Base-by-base conservation (phyloP, 2,329 filamentous ascomycete species). In the Endoconidiophora laricicola region DNA sequence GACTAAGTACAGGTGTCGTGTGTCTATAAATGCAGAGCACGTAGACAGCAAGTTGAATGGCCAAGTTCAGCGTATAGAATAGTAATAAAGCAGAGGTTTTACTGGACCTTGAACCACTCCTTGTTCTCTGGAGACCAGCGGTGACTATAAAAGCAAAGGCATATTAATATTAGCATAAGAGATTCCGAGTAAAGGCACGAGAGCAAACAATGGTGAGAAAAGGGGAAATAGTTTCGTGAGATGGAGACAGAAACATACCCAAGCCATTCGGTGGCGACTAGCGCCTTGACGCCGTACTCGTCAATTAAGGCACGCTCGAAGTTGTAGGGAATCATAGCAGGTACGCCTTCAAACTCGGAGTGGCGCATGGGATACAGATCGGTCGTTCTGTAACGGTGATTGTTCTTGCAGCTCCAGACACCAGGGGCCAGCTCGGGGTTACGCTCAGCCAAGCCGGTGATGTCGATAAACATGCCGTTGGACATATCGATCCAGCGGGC, bases 391-490 rank as follows among this genome's bases (percentile, higher is more conserved):
- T 91, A 91, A 43, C 71, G 68, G 64, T 93, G 86, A 58, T 73
- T 73, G 60, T 91, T 88, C 68, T 90, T 90, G 66, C 84, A 90
- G 58, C 76, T 78, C 76, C 81, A 84, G 26, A 83, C 62, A 5
- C 82, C 81, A 0, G 83, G 82, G 18, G 66, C 58, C 2, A 62
- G 63, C 14, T 68, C 66, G 0, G 74, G 71, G 29, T 85, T 70
- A 18, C 80, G 74, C 66, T 86, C 81, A 46, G 76, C 75, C 36
- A 91, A 65, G 10, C 76, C 84, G 1, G 86, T 91, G 59, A 93
- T 86, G 62, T 91, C 85, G 62, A 91, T 79, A 62, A 83, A 93
- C 59, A 90, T 71, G 44, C 85, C 85, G 57, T 80, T 91, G 50
- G 67, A 64, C 52, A 72, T 72, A 62, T 91, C 84, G 59, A 91